These are phyloP conservation scores for Nyssa sinensis DNA, from an alignment of 148 eudicot species.

Conservation along the genomic window DNA sequence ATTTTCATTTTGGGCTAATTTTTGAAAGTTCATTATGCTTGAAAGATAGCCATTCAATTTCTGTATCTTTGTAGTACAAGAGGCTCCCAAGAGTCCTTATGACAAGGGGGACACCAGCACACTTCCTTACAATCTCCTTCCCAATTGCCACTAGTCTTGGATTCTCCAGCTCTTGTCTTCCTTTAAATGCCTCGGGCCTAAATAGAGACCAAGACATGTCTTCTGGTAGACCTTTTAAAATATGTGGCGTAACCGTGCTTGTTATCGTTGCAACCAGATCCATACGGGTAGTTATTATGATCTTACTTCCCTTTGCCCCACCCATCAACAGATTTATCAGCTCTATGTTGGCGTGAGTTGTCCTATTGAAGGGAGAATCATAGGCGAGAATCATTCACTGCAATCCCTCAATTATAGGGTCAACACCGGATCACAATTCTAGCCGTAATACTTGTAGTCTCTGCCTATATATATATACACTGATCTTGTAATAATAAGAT, in stretches of 20 bases:
- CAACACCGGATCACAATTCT: too few relatives aligned
- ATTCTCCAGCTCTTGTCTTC: not conserved
- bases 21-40: slow-evolving; percentile 9
- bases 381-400: too few relatives aligned
- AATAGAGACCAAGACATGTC: slow-evolving; percentile 13
- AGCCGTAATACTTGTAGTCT: too few relatives aligned
- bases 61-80: slow-evolving; percentile 6
- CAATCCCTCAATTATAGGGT: too few relatives aligned
- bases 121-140: slow-evolving; percentile 28
- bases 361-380: too few relatives aligned
- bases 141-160: slow-evolving; percentile 7
- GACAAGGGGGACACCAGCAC: slow-evolving; percentile 27
- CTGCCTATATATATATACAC: too few relatives aligned
- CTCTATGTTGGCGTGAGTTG: too few relatives aligned
- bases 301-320: slow-evolving; percentile 11
- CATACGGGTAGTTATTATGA: slow-evolving; percentile 8
- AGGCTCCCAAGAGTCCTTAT: slow-evolving; percentile 24
- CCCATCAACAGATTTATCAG: not conserved
- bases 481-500: too few relatives aligned
- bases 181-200: slow-evolving; percentile 12
- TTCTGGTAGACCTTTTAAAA: not conserved
- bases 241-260: not conserved
- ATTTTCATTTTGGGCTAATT: slow-evolving; percentile 4
- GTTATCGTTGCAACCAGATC: not conserved
- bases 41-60: slow-evolving; percentile 22